Evolutionary conservation across 78 protist species (phyloP), one percentile per base, ranked within the genome.

Genomic region (slime mould (Dictyostelium discoideum)): DNA sequence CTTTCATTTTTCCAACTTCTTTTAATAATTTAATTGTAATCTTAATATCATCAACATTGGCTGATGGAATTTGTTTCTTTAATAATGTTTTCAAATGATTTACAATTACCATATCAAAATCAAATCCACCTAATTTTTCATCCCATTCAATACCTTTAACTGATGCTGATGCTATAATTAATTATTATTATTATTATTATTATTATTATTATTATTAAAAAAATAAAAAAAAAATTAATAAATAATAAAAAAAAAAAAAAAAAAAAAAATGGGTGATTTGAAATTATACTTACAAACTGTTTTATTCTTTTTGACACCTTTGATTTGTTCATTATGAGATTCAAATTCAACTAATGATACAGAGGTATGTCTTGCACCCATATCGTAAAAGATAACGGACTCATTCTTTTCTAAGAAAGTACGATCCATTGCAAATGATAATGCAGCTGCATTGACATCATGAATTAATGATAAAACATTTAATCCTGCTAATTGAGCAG

Each of bases 1-100:
- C 96, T 87, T 97, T 97, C 87, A 90, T 93, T 14, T 93, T 92
- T 13, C 77, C 22, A 16, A 97, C 97, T 85, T 96, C 97, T 82
- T 92, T 94, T 82, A 84, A 42, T 13, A 97, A 65, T 86, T 97
- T 97, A 79, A 96, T 93, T 84, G 96, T 86, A 10, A 85, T 24
- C 32, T 76, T 82, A 1, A 54, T 16, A 37, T 90, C 95, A 60
- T 69, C 60, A 6, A 78, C 40, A 69, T 90, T 72, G 2, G 60
- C 39, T 29, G 69, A 26, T 60, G 81, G 78, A 46, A 42, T 73
- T 72, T 73, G 74, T 48, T 90, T 90, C 40, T 69, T 83, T 11
- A 90, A 18, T 26, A 80, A 29, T 26, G 50, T 3, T 42, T 90
- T 90, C 6, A 97, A 88, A 87, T 93, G 73, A 37, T 93, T 87